phyloP scores from a whole-genome alignment of 371 early-diverging fungal species.

The Parasitella parasitica region DNA sequence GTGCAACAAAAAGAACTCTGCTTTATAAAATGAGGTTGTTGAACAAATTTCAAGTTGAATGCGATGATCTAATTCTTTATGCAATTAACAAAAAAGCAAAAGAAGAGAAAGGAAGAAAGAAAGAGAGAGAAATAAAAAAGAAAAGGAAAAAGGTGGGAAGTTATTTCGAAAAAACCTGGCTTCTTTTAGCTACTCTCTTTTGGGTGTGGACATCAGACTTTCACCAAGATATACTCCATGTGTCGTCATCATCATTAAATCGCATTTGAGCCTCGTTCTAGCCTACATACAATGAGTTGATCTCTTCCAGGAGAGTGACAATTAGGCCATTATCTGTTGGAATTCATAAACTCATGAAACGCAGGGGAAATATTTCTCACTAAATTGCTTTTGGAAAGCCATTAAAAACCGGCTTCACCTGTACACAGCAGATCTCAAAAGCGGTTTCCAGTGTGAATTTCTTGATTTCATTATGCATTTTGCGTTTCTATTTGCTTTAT shows the following conservation, averaged over 20 bases:
- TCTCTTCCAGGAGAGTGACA: not conserved
- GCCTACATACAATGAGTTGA: not conserved
- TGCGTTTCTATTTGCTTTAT: not conserved
- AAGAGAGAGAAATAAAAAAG: not conserved
- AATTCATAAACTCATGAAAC: not conserved
- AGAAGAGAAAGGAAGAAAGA: slow-evolving; percentile 1
- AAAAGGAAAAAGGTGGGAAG: not conserved
- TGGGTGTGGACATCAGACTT: no score
- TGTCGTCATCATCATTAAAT: not conserved
- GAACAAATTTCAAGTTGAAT: not conserved
- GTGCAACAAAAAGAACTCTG: slow-evolving; percentile 1
- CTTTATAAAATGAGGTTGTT: not conserved
- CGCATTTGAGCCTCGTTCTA: not conserved
- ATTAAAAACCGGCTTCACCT: not conserved
- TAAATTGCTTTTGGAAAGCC: not conserved
- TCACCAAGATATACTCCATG: not conserved
- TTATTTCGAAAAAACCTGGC: not conserved
- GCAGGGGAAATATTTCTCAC: not conserved
- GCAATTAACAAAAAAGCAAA: not conserved
- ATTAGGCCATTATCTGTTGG: not conserved
- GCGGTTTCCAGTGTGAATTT: no score
- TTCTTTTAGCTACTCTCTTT: not conserved
- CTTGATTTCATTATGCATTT: not conserved
- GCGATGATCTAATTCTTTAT: not conserved
- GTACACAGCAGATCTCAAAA: not conserved